phyloP scores from a whole-genome alignment of 108 stramenopile species.

The Cyclotella atomus region DNA sequence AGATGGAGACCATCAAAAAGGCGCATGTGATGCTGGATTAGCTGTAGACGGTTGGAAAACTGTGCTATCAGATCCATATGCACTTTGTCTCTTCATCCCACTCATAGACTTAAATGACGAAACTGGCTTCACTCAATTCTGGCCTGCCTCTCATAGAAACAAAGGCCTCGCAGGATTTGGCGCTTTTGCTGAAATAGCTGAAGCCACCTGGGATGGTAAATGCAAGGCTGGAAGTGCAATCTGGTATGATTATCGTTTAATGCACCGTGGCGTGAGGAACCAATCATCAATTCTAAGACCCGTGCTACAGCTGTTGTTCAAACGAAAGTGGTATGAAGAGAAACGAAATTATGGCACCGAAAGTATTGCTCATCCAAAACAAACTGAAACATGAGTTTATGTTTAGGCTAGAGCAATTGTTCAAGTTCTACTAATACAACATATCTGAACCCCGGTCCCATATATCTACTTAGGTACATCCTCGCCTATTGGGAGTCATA shows the following conservation, averaged over 20 bases:
- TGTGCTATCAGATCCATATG: conserved; percentile 52
- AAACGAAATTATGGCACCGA: conserved; percentile 58
- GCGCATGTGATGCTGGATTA: conserved; percentile 50
- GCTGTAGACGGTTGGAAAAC: conserved; percentile 36
- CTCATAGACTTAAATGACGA: conserved; percentile 61
- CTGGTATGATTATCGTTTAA: conserved; percentile 66
- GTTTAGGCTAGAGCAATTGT: too few relatives aligned
- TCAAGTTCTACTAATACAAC: too few relatives aligned
- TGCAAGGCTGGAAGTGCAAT: conserved; percentile 55
- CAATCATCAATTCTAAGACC: conserved; percentile 39
- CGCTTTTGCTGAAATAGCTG: conserved; percentile 49
- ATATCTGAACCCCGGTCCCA: too few relatives aligned
- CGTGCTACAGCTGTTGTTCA: conserved; percentile 60
- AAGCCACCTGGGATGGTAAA: conserved; percentile 48
- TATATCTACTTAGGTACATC: too few relatives aligned
- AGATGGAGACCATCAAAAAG: conserved; percentile 59
- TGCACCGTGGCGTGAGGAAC: conserved; percentile 68
- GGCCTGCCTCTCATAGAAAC: conserved; percentile 59
- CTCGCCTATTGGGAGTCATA: conserved; percentile 10
- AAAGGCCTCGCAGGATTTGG: conserved; percentile 59
- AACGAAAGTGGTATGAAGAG: conserved; percentile 61
- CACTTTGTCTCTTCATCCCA: conserved; percentile 66
- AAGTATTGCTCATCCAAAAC: neutral
- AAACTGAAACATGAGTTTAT: neutral
- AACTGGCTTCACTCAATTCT: conserved; percentile 73